A percentile compares a stretch with the other conserved stretches of the same genome.
These are phyloP conservation scores for Mortierella alpina DNA, from an alignment of 192 early-diverging fungal genomes.

Conservation along the genomic window DNA sequence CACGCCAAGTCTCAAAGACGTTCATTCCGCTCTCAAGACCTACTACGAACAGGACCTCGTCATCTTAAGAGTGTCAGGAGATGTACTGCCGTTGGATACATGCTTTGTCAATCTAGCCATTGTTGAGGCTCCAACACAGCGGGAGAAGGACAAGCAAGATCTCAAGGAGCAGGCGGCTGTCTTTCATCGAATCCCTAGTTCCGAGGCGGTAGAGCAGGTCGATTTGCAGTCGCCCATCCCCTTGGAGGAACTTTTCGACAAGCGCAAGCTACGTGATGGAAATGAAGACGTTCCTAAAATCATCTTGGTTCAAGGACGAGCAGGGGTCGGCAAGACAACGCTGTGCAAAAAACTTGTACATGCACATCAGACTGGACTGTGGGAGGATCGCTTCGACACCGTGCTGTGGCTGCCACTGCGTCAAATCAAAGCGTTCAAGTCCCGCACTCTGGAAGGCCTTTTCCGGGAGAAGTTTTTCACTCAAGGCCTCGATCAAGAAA, in stretches of 20 bases:
- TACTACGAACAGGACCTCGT: neutral
- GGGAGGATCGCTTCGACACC: conserved; percentile 5
- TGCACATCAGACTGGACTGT: conserved; percentile 1
- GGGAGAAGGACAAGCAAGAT: conserved; percentile 5
- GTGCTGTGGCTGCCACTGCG: conserved; percentile 16
- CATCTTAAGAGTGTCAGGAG: neutral
- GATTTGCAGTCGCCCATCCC: neutral
- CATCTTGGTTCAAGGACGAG: conserved; percentile 17
- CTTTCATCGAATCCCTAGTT: conserved; percentile 15
- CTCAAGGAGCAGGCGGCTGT: conserved; percentile 10
- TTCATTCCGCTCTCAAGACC: conserved; percentile 11
- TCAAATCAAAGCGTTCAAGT: neutral
- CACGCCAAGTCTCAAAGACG: neutral
- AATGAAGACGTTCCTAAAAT: neutral
- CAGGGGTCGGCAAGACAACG: conserved; percentile 21
- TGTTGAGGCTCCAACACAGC: conserved; percentile 7
- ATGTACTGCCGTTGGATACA: neutral
- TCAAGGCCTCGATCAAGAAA: neutral
- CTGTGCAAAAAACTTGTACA: conserved; percentile 16
- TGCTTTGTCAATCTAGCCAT: conserved; percentile 18
- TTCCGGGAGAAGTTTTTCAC: conserved; percentile 1
- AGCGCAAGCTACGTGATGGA: conserved; percentile 12
- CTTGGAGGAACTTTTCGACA: conserved; percentile 9
- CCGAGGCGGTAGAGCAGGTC: neutral
- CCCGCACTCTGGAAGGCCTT: conserved; percentile 6